A percentile compares a stretch with the other conserved stretches of the same genome.
These are phyloP conservation scores for Colletotrichum somersetense DNA, from an alignment of 2,329 filamentous ascomycete species.

Conservation along the genomic window DNA sequence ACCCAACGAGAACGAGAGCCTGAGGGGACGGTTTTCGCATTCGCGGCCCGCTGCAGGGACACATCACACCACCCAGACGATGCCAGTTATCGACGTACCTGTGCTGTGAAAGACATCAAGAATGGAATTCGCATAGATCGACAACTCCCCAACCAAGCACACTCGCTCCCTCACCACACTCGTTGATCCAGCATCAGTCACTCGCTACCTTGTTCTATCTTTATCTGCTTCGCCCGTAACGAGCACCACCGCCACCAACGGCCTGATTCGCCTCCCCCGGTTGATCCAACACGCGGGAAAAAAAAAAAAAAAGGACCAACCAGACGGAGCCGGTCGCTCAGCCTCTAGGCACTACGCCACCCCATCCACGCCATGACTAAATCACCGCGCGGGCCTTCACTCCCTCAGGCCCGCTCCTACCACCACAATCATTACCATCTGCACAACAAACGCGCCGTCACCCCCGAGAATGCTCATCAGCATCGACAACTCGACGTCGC, in stretches of 20 bases:
- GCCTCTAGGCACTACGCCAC: constrained; percentile 40
- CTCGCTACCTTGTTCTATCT: constrained; percentile 33
- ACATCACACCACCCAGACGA: constrained; percentile 35
- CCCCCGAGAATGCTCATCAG: constrained; percentile 44
- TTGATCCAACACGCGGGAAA: neutral
- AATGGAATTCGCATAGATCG: constrained; percentile 42
- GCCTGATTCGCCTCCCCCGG: constrained; percentile 37
- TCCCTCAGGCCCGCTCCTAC: constrained; percentile 59
- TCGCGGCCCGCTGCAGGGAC: constrained; percentile 34
- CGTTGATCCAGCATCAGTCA: constrained; percentile 31
- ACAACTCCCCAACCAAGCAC: constrained; percentile 24
- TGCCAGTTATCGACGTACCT: constrained; percentile 25
- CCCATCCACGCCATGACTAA: constrained; percentile 61
- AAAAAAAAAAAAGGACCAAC: constrained; percentile 11
- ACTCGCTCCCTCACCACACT: constrained; percentile 29
- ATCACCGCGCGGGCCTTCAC: constrained; percentile 61
- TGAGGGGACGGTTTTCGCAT: neutral
- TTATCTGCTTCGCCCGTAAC: constrained; percentile 31
- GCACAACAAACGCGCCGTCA: constrained; percentile 48
- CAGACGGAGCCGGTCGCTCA: constrained; percentile 29
- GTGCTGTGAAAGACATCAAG: constrained; percentile 34
- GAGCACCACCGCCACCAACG: constrained; percentile 12
- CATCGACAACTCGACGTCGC: constrained; percentile 48
- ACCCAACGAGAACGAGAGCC: constrained; percentile 1
- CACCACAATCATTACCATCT: constrained; percentile 51